Conservation (phyloP, 2,329 filamentous ascomycete species). For the Parafenestella ontariensis region DNA sequence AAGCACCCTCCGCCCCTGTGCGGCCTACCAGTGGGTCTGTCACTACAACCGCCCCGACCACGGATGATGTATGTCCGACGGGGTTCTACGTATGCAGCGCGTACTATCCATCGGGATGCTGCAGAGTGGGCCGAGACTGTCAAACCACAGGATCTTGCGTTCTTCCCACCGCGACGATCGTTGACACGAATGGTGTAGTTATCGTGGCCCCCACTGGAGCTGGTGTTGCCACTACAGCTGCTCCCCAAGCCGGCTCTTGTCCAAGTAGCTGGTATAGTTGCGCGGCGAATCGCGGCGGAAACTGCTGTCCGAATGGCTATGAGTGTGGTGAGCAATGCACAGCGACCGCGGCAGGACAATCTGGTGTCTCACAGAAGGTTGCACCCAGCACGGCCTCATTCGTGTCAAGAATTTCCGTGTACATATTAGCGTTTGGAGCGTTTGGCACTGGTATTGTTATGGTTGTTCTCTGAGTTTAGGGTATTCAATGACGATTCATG, state of each 20-base stretch:
- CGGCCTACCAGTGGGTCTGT: constrained; percentile 54
- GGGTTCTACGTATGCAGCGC: constrained; percentile 93
- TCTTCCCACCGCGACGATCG: constrained; percentile 63
- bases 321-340: constrained; percentile 47
- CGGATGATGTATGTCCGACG: constrained; percentile 71
- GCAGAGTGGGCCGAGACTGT: constrained; percentile 85
- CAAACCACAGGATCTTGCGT: constrained; percentile 77
- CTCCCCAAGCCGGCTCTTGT: constrained; percentile 61
- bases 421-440: constrained; percentile 38
- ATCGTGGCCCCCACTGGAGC: constrained; percentile 69
- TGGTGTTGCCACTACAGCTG: constrained; percentile 41
- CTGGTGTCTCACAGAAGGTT: constrained; percentile 44
- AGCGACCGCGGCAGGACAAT: constrained; percentile 38
- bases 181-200: constrained; percentile 70
- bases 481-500: not conserved
- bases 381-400: constrained; percentile 47
- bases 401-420: constrained; percentile 36
- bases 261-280: constrained; percentile 81
- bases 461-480: constrained; percentile 43
- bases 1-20: constrained; percentile 50
- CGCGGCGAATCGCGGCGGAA: constrained; percentile 70
- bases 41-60: constrained; percentile 73
- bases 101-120: constrained; percentile 82
- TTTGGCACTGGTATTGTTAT: constrained; percentile 47
- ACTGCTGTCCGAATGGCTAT: constrained; percentile 77